Evolutionary conservation across 2,329 filamentous ascomycete genomes (phyloP).

Genomic region (Sclerotiophoma versabilis): DNA sequence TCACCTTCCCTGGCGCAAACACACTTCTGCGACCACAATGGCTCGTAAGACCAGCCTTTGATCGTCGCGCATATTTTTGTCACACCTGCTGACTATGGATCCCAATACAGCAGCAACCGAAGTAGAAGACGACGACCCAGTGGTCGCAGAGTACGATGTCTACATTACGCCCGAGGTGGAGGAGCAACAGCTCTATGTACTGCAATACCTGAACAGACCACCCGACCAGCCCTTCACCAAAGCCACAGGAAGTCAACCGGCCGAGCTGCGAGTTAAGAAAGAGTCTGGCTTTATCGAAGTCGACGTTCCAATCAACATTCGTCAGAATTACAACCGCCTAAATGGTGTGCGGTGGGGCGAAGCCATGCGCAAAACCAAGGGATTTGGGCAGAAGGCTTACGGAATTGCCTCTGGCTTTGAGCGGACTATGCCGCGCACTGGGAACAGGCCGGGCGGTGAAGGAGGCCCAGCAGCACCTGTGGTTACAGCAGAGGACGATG

Average conservation of each 20-base stretch:
- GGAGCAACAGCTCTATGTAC: slow-evolving; percentile 66
- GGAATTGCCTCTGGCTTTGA: slow-evolving; percentile 57
- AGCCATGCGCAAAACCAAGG: slow-evolving; percentile 65
- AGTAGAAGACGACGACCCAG: slow-evolving; percentile 55
- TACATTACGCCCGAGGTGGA: slow-evolving; percentile 80
- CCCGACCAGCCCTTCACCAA: slow-evolving; percentile 69
- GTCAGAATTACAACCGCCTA: slow-evolving; percentile 79
- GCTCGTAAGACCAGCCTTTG: slow-evolving; percentile 33
- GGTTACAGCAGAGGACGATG: slow-evolving; percentile 63
- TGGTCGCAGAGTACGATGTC: slow-evolving; percentile 73
- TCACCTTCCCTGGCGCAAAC: slow-evolving; percentile 15
- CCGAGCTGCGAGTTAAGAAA: slow-evolving; percentile 82
- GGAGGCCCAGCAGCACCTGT: slow-evolving; percentile 30
- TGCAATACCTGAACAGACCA: slow-evolving; percentile 86
- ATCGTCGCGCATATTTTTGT: neutral
- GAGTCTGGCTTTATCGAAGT: slow-evolving; percentile 85
- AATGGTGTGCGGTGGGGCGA: slow-evolving; percentile 86
- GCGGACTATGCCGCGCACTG: slow-evolving; percentile 40
- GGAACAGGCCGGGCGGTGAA: slow-evolving; percentile 36
- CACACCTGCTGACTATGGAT: slow-evolving; percentile 9
- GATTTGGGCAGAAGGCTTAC: slow-evolving; percentile 53
- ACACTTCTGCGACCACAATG: slow-evolving; percentile 27
- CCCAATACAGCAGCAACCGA: slow-evolving; percentile 27
- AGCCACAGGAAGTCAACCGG: slow-evolving; percentile 61
- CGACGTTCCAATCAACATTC: slow-evolving; percentile 79